A percentile compares a stretch with the other conserved stretches of the same genome.
phyloP scores from a whole-genome alignment of 768 basidiomycete genomes.

The Leucogyrophana mollusca region DNA sequence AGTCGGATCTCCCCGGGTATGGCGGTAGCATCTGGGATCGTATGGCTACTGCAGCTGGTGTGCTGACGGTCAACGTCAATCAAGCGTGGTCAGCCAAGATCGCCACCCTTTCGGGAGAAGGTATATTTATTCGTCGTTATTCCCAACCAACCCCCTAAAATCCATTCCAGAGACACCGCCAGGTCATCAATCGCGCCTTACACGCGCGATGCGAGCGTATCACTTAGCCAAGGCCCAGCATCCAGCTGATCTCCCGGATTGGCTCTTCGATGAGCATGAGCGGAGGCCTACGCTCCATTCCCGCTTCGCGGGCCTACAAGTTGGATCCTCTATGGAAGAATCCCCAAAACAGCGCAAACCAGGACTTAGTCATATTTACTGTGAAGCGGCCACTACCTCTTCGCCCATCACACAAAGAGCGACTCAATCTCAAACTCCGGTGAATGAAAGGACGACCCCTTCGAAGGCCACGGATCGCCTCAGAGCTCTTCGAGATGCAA shows the following conservation, averaged over 20 bases:
- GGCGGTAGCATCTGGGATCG: constrained; percentile 55
- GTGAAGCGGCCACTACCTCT: constrained; percentile 29
- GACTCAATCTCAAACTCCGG: constrained; percentile 3
- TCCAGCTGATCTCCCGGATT: constrained; percentile 58
- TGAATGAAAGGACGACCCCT: constrained; percentile 18
- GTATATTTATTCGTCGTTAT: constrained; percentile 22
- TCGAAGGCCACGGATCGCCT: constrained; percentile 46
- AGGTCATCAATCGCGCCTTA: constrained; percentile 59
- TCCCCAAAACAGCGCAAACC: constrained; percentile 18
- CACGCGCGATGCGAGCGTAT: constrained; percentile 66
- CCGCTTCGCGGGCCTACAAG: constrained; percentile 7
- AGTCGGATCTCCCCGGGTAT: constrained; percentile 21
- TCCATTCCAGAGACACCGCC: constrained; percentile 41
- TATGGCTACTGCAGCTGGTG: constrained; percentile 50
- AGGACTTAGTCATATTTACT: constrained; percentile 38
- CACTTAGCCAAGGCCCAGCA: constrained; percentile 59
- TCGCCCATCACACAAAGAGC: no score
- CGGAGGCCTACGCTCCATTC: constrained; percentile 29
- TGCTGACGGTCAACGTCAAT: constrained; percentile 54
- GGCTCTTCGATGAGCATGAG: constrained; percentile 64
- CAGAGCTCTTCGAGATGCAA: constrained; percentile 50
- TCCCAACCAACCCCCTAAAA: background rate
- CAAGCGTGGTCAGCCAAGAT: constrained; percentile 54
- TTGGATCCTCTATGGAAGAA: constrained; percentile 1
- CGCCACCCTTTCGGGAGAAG: constrained; percentile 42